Percentiles rank a stretch among this genome's conserved stretches.
These are phyloP conservation scores for Takakia lepidozioides DNA, from an alignment of 225 moss, liverwort and hornwort genomes.

Conservation along the genomic window DNA sequence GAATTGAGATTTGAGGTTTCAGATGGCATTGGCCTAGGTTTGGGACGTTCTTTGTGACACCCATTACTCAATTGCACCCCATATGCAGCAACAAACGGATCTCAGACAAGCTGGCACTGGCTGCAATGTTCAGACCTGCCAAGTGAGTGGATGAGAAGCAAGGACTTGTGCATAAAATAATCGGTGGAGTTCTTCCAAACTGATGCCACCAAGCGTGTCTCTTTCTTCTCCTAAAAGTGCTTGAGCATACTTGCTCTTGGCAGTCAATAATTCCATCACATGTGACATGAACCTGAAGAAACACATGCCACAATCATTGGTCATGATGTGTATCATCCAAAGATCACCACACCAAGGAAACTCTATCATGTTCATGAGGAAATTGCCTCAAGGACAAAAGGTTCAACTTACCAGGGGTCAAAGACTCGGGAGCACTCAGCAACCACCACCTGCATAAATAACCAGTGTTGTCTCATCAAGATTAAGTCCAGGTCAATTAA, in stretches of 20 bases:
- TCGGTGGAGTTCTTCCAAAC: conserved; percentile 87
- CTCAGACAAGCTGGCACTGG: not conserved
- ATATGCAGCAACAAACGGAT: too few species aligned
- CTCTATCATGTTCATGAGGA: too few species aligned
- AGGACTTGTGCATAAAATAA: conserved; percentile 84
- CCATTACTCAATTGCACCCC: too few species aligned
- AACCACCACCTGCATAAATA: conserved; percentile 56
- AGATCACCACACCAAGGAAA: not conserved
- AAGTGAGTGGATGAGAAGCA: conserved; percentile 84
- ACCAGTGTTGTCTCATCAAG: too few species aligned
- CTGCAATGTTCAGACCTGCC: conserved; percentile 49
- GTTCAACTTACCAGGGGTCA: conserved; percentile 86
- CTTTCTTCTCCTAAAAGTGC: conserved; percentile 70
- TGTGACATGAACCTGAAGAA: conserved; percentile 83
- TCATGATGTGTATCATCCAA: too few species aligned
- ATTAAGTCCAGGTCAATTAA: too few species aligned
- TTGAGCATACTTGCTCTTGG: conserved; percentile 71
- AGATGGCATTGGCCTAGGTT: too few species aligned
- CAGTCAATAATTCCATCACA: conserved; percentile 80
- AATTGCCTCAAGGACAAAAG: too few species aligned
- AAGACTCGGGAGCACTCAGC: conserved; percentile 82
- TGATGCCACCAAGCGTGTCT: conserved; percentile 66
- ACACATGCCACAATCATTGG: too few species aligned
- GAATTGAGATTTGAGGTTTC: too few species aligned
- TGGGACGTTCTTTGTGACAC: too few species aligned